Evolutionary conservation across 1,284 basidiomycete genomes (phyloP).

Genomic region (Cutaneotrichosporon daszewskae): DNA sequence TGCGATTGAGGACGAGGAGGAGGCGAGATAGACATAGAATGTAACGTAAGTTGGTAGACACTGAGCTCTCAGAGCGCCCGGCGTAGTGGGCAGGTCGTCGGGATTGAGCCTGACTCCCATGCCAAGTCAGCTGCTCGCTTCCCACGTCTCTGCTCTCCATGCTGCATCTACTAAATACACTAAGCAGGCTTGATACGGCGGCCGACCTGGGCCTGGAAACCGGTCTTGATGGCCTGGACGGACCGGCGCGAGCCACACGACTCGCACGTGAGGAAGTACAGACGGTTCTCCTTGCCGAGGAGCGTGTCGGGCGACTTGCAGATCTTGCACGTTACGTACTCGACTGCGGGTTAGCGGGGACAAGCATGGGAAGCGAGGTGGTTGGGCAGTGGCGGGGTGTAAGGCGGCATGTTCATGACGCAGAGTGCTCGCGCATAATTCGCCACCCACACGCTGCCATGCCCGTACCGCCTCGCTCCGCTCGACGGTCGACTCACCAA

Average conservation of each 20-base stretch:
- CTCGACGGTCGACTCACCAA: constrained; percentile 57
- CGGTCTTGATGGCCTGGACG: constrained; percentile 95
- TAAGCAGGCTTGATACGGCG: constrained; percentile 17
- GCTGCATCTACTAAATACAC: too few relatives aligned
- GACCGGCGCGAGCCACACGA: constrained; percentile 87
- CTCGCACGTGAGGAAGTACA: constrained; percentile 98
- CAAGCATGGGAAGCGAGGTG: background rate
- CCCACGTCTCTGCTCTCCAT: too few relatives aligned
- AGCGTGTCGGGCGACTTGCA: constrained; percentile 98
- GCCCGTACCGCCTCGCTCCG: background rate
- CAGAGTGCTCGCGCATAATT: too few relatives aligned
- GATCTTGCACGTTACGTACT: constrained; percentile 99
- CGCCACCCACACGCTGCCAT: too few relatives aligned
- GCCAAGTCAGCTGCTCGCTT: background rate
- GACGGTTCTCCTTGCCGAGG: constrained; percentile 94
- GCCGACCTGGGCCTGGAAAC: constrained; percentile 89
- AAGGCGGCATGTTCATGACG: too few relatives aligned
- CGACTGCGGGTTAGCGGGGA: constrained; percentile 56
- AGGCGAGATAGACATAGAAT: background rate
- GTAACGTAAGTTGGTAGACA: background rate
- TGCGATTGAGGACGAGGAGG: constrained; percentile 51
- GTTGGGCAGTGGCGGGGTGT: too few relatives aligned
- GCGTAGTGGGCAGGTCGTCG: too few relatives aligned
- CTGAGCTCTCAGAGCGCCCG: too few relatives aligned
- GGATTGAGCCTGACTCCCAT: background rate